Evolutionary conservation across 75 land plant genomes (phyloP).

Genomic region (Selaginella tamariscina): DNA sequence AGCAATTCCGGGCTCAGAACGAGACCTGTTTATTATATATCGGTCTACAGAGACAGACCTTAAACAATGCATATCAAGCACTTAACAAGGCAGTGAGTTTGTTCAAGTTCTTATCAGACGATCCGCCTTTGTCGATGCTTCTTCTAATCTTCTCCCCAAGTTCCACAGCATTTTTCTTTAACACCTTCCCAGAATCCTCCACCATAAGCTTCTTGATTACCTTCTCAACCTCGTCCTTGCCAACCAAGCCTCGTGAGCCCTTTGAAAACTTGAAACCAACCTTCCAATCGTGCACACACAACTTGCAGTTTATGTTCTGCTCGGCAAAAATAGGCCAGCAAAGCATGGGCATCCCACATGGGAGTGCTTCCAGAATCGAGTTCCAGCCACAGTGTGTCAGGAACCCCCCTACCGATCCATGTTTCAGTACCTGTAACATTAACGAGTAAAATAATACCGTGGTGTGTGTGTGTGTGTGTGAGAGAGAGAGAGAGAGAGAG

Average conservation of each 20-base stretch:
- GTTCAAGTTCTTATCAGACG: background rate
- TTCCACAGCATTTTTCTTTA: background rate
- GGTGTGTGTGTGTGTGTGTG: too few species aligned
- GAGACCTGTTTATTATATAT: too few species aligned
- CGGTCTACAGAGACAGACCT: too few species aligned
- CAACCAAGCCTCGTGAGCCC: background rate
- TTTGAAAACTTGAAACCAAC: background rate
- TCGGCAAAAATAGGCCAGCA: constrained; percentile 4
- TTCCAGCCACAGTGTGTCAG: constrained; percentile 13
- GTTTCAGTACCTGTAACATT: too few species aligned
- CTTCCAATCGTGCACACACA: constrained; percentile 1
- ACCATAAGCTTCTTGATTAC: background rate
- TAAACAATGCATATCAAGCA: background rate
- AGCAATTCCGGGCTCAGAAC: too few species aligned
- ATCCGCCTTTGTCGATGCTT: background rate
- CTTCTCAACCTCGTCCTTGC: background rate
- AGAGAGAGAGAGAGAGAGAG: too few species aligned
- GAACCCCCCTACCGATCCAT: constrained; percentile 8
- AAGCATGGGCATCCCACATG: background rate
- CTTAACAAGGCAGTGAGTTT: background rate
- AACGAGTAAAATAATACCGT: too few species aligned
- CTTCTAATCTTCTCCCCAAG: background rate
- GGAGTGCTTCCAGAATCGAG: background rate
- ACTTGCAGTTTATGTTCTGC: background rate
- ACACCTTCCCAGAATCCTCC: background rate